A percentile compares a stretch with the other conserved stretches of the same genome.
These are phyloP conservation scores for Fusarium nanum DNA, from an alignment of 2,329 filamentous ascomycete species.

Conservation along the genomic window DNA sequence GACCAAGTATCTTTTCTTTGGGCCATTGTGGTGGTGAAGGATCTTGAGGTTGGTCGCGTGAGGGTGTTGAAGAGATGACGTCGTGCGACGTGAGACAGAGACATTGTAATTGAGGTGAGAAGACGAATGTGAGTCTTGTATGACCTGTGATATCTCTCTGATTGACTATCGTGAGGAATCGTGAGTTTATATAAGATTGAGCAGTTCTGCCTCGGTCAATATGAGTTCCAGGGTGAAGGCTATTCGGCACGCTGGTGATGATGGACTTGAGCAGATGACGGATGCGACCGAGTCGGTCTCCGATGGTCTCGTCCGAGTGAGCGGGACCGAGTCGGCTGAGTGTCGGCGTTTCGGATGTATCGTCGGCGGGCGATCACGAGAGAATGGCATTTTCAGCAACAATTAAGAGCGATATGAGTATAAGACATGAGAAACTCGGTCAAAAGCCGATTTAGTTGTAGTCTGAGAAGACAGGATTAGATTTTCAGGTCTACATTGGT, in stretches of 20 bases:
- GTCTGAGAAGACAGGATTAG: accelerated
- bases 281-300: slow-evolving; percentile 16
- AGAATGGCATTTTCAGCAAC: neutral
- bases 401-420: neutral
- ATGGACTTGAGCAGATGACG: neutral
- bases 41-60: neutral
- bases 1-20: slow-evolving; percentile 57
- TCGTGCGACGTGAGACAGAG: slow-evolving; percentile 12
- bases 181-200: slow-evolving; percentile 3
- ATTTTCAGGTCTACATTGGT: too few species aligned
- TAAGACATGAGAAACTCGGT: too few species aligned
- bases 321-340: slow-evolving; percentile 12
- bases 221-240: neutral
- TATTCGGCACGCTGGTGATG: neutral
- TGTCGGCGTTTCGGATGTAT: slow-evolving; percentile 4
- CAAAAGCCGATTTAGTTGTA: accelerated
- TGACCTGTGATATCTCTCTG: too few species aligned
- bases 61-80: slow-evolving; percentile 20
- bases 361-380: neutral
- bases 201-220: neutral
- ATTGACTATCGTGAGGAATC: neutral
- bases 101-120: neutral
- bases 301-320: slow-evolving; percentile 10
- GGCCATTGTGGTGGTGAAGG: slow-evolving; percentile 14
- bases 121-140: neutral